Conservation (phyloP, 2,329 filamentous ascomycete species). For the Colletotrichum graminicola region DNA sequence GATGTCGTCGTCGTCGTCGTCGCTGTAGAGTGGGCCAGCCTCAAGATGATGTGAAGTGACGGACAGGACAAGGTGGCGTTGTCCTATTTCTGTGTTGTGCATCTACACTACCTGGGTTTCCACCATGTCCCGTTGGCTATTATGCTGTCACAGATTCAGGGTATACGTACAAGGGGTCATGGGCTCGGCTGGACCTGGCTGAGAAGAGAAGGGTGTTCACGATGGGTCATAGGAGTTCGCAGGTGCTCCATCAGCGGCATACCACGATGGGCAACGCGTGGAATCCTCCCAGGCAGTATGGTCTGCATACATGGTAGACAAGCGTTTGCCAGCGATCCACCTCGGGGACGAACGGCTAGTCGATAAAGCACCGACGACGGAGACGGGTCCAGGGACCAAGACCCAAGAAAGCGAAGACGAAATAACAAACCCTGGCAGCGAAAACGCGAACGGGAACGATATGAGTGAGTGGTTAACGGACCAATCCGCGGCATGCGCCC, state of each 20-base stretch:
- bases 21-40: conserved; percentile 18
- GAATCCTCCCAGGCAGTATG: conserved; percentile 8
- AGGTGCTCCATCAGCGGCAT: neutral
- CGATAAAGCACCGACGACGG: conserved; percentile 7
- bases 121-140: conserved; percentile 12
- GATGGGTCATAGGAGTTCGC: conserved; percentile 21
- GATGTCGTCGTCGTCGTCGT: neutral
- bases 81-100: conserved; percentile 1
- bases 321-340: conserved; percentile 8
- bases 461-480: conserved; percentile 8
- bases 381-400: neutral
- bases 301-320: neutral
- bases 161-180: neutral
- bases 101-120: neutral
- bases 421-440: neutral
- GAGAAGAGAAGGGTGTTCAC: neutral
- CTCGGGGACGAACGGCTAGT: neutral
- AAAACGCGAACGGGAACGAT: conserved; percentile 7
- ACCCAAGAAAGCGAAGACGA: neutral
- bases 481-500: conserved; percentile 12
- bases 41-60: conserved; percentile 17
- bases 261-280: neutral
- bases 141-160: neutral
- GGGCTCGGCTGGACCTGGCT: neutral
- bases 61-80: neutral